These are phyloP conservation scores for Leishmania gerbilli DNA, from an alignment of 208 protist genomes.

Conservation along the genomic window DNA sequence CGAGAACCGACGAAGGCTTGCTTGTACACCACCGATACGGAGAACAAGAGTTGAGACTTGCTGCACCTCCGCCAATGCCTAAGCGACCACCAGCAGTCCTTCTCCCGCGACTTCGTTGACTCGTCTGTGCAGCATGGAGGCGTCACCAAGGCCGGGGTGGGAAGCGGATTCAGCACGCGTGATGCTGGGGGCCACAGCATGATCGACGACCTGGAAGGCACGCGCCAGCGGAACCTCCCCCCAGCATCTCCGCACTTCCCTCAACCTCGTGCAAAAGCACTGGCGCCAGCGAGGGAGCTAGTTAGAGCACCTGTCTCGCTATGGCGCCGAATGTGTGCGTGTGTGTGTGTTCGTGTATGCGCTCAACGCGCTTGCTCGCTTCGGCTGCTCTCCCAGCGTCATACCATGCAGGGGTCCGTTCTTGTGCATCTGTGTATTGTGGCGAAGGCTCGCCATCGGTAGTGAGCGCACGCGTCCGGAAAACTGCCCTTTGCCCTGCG, in stretches of 20 bases:
- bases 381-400: not conserved
- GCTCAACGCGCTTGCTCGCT: not conserved
- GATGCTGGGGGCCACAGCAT: not conserved
- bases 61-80: not conserved
- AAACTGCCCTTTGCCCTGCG: not conserved
- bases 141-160: not conserved
- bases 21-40: conserved; percentile 1
- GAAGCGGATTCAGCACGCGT: not conserved
- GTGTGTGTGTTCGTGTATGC: not conserved
- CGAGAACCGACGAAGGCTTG: conserved; percentile 23
- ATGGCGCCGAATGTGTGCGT: not conserved
- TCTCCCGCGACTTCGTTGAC: conserved; percentile 9
- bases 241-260: not conserved
- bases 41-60: conserved; percentile 10
- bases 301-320: not conserved
- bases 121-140: conserved; percentile 11
- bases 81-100: conserved; percentile 5
- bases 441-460: not conserved
- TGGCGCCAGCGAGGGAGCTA: not conserved
- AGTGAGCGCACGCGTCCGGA: not conserved
- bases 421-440: not conserved
- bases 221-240: not conserved
- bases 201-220: not conserved
- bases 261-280: not conserved
- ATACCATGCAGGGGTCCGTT: not conserved